phyloP scores from a whole-genome alignment of 768 basidiomycete genomes.

The Chiua virens region DNA sequence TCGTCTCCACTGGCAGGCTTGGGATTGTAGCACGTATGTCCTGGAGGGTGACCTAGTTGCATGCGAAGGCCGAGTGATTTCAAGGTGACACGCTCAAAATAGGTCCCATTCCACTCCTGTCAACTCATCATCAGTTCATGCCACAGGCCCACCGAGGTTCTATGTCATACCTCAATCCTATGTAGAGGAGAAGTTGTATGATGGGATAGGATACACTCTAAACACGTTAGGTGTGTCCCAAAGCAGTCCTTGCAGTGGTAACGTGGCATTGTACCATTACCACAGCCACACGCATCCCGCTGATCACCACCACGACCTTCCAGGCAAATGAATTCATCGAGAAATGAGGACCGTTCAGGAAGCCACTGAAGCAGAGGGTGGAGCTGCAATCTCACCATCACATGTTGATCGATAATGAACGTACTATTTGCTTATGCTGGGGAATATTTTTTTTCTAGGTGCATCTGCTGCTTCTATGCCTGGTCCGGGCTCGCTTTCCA shows the following conservation, averaged over 20 bases:
- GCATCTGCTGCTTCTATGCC: background rate
- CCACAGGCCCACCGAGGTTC: too few relatives aligned
- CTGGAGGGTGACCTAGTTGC: constrained; percentile 20
- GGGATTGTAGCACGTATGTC: constrained; percentile 3
- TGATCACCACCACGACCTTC: background rate
- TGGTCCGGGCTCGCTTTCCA: too few relatives aligned
- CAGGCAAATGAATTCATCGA: constrained; percentile 3
- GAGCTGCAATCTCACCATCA: background rate
- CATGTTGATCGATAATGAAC: background rate
- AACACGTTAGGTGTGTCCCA: constrained; percentile 2
- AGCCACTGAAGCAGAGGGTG: background rate
- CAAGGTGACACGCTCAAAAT: constrained; percentile 10
- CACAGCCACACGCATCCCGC: background rate
- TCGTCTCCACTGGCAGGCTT: background rate
- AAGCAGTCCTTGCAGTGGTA: constrained; percentile 13
- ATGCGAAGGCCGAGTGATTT: constrained; percentile 16
- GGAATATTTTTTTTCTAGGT: background rate
- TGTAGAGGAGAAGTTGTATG: constrained; percentile 16
- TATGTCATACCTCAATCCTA: constrained; percentile 9
- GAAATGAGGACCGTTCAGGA: background rate
- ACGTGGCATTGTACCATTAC: background rate
- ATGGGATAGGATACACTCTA: background rate
- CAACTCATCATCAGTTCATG: background rate
- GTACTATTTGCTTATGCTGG: background rate
- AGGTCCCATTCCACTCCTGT: constrained; percentile 19